These are phyloP conservation scores for Clavispora fructus DNA, from an alignment of 805 yeast species.

Conservation along the genomic window DNA sequence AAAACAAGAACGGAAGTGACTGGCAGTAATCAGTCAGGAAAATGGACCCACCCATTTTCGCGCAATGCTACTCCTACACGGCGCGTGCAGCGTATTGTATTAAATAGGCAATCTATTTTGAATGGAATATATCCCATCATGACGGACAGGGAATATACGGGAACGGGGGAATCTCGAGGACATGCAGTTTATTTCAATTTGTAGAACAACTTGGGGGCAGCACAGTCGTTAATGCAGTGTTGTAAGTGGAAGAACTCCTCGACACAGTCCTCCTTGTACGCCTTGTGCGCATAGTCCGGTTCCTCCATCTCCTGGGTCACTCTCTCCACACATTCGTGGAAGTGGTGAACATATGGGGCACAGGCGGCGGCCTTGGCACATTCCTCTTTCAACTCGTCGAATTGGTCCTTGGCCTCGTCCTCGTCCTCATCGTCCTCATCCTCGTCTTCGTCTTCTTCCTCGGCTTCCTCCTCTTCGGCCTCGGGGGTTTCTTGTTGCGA, in stretches of 20 bases:
- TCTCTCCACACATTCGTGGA: constrained; percentile 91
- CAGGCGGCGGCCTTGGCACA: constrained; percentile 66
- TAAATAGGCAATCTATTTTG: constrained; percentile 3
- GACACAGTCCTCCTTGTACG: constrained; percentile 93
- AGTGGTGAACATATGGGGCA: constrained; percentile 77
- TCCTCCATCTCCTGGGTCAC: constrained; percentile 85
- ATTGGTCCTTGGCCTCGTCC: constrained; percentile 13
- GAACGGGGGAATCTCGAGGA: constrained; percentile 6
- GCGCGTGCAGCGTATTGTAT: constrained; percentile 1
- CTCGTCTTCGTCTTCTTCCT: constrained; percentile 57
- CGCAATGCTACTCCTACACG: no score
- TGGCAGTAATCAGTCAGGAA: no score
- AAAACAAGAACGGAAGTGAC: no score
- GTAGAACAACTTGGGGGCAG: constrained; percentile 83
- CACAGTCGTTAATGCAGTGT: constrained; percentile 88
- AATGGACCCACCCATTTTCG: no score
- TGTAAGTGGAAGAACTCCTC: constrained; percentile 97
- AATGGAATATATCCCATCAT: neutral
- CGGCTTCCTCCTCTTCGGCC: constrained; percentile 63
- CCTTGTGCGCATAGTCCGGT: constrained; percentile 72
- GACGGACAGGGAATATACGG: neutral
- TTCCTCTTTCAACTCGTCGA: constrained; percentile 37
- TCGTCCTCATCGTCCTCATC: constrained; percentile 41
- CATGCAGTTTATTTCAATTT: constrained; percentile 61
- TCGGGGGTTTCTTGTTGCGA: constrained; percentile 43